These are phyloP conservation scores for Melocanna baccifera DNA, from an alignment of 176 grass and related monocot genomes.

Conservation along the genomic window DNA sequence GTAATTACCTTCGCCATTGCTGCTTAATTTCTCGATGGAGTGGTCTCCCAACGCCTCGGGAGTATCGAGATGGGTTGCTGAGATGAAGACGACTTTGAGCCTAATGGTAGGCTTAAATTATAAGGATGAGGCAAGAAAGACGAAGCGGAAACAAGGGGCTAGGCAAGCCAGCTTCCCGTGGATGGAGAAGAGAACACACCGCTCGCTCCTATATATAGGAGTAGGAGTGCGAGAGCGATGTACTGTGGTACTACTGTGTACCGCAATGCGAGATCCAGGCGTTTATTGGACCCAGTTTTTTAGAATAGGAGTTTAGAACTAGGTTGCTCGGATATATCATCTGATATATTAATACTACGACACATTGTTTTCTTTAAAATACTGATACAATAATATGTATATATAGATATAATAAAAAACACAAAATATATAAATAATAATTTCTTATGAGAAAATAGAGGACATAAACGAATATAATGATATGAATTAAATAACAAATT, in stretches of 20 bases:
- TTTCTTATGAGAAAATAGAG: too few species aligned
- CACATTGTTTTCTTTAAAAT: too few species aligned
- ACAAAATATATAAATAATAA: too few species aligned
- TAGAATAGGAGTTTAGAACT: fast-evolving
- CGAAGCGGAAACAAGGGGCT: background rate
- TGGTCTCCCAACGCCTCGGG: background rate
- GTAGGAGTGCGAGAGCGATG: background rate
- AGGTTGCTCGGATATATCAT: too few species aligned
- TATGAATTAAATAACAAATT: too few species aligned
- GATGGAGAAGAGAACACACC: background rate
- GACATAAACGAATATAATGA: too few species aligned
- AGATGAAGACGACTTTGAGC: background rate
- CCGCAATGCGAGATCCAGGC: background rate
- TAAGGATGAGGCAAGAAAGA: background rate
- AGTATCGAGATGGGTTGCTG: background rate
- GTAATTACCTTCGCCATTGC: background rate
- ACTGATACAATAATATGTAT: too few species aligned
- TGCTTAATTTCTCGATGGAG: background rate
- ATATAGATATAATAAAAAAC: too few species aligned
- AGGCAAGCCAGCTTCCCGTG: background rate
- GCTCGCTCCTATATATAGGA: background rate
- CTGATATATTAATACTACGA: fast-evolving
- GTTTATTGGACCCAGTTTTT: background rate
- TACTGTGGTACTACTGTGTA: background rate
- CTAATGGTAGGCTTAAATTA: background rate